Percentiles rank a stretch among this genome's conserved stretches.
Conservation (phyloP, 2,329 filamentous ascomycete genomes). For the Diplodia intermedia region DNA sequence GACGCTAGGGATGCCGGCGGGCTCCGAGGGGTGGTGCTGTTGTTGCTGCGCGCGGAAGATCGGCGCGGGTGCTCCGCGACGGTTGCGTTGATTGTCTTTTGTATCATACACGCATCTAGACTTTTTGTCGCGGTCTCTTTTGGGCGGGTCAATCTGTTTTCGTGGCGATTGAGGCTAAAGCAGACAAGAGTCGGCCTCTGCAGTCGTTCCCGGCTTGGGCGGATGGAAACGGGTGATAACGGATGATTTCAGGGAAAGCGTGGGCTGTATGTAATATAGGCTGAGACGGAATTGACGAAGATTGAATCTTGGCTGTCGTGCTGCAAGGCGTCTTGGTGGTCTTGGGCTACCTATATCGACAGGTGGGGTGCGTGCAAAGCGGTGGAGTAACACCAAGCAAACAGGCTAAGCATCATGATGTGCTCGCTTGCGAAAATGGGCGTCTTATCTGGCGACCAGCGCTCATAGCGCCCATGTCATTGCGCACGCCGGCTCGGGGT, state of each 20-base stretch:
- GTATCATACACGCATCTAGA: constrained; percentile 27
- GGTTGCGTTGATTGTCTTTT: constrained; percentile 5
- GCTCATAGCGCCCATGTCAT: background rate
- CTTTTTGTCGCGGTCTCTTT: constrained; percentile 7
- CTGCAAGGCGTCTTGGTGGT: constrained; percentile 11
- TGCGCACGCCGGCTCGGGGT: constrained; percentile 1
- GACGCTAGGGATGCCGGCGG: constrained; percentile 16
- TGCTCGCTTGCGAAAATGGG: constrained; percentile 22
- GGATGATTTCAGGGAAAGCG: constrained; percentile 21
- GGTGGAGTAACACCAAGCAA: constrained; percentile 10
- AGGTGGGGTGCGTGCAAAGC: background rate
- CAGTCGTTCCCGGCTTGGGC: constrained; percentile 12
- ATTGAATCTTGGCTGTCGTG: background rate
- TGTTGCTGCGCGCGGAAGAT: constrained; percentile 13
- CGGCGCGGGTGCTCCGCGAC: constrained; percentile 2
- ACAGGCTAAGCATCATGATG: constrained; percentile 29
- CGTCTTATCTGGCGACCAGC: constrained; percentile 9
- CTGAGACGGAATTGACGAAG: constrained; percentile 19
- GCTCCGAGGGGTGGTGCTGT: constrained; percentile 21
- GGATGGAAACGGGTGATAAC: background rate
- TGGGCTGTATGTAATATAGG: constrained; percentile 20
- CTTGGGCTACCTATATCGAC: constrained; percentile 3
- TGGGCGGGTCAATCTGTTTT: constrained; percentile 1
- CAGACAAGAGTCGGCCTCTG: background rate
- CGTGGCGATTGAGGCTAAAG: constrained; percentile 25